Conservation (phyloP, 2,329 filamentous ascomycete genomes). For the Didymella sp. region DNA sequence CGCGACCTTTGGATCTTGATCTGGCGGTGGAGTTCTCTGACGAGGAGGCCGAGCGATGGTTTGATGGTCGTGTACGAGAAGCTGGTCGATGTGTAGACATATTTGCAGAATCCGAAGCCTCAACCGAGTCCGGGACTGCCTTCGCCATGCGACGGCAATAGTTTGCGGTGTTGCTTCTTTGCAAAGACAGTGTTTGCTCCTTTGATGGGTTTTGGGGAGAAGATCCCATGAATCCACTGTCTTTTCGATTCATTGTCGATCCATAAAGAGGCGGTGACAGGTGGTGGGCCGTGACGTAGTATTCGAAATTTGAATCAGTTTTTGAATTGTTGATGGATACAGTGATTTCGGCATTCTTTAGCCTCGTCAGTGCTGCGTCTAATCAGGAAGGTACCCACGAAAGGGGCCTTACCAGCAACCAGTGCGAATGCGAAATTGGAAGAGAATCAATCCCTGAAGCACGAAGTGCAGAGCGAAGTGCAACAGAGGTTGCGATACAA, state of each 20-base stretch:
- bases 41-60: constrained; percentile 40
- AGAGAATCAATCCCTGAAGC: constrained; percentile 13
- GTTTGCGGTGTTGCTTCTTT: constrained; percentile 37
- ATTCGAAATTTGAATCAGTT: constrained; percentile 14
- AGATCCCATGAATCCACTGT: constrained; percentile 44
- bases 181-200: constrained; percentile 23
- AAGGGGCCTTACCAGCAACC: constrained; percentile 39
- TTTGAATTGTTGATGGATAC: constrained; percentile 29
- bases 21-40: constrained; percentile 37
- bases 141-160: constrained; percentile 28
- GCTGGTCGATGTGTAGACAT: constrained; percentile 21
- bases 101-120: neutral
- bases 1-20: constrained; percentile 36
- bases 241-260: constrained; percentile 44
- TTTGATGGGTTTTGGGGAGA: constrained; percentile 27
- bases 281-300: constrained; percentile 26
- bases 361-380: constrained; percentile 31
- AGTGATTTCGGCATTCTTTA: constrained; percentile 37
- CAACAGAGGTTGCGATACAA: constrained; percentile 14
- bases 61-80: constrained; percentile 33
- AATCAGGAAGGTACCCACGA: constrained; percentile 31
- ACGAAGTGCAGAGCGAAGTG: constrained; percentile 7
- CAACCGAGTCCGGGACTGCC: constrained; percentile 13
- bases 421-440: constrained; percentile 29
- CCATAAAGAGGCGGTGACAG: constrained; percentile 29